Evolutionary conservation across 202 grass and related monocot genomes (phyloP), one percentile per base, ranked within the genome.

Genomic region (Zizania palustris): DNA sequence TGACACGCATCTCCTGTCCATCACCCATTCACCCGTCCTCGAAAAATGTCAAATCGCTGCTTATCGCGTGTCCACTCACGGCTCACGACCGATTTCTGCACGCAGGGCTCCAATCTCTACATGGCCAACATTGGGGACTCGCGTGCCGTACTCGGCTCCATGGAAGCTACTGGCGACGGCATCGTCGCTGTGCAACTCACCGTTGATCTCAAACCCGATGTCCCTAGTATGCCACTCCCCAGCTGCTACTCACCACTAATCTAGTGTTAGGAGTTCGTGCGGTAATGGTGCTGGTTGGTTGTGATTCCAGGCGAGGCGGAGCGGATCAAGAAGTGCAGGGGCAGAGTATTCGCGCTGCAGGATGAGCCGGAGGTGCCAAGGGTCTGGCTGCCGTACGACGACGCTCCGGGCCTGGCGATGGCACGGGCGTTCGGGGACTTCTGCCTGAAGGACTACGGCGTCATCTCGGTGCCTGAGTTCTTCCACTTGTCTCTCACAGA

Each of bases 401-500:
- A 99, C 60, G 91, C 96, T 3, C 96, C 92, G 2, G 96, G 96
- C 40, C 83, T 99, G 68, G 96, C 92, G 7, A 99, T 99, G 96
- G 96, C 96, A 3, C 85, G 92, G 4, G 96, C 96, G 21, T 99
- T 99, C 60, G 92, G 96, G 46, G 96, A 99, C 71, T 99, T 96
- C 80, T 99, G 92, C 83, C 85, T 99, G 53, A 99, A 99, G 83
- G 96, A 96, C 63, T 99, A 99, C 62, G 96, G 92, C 4, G 92
- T 99, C 53, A 99, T 99, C 83, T 99, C 96, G 5, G 92, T 99
- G 65, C 96, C 96, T 0, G 96, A 99, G 7, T 93, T 99, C 83
- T 99, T 96, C 83, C 89, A 93, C 71, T 89, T 85, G 87, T 69
- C 85, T 18, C 92, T 99, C 37, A 83, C 92, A 0, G 81, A 86